Base-by-base conservation (phyloP, 306 rosid species). In the Quercus agrifolia region DNA sequence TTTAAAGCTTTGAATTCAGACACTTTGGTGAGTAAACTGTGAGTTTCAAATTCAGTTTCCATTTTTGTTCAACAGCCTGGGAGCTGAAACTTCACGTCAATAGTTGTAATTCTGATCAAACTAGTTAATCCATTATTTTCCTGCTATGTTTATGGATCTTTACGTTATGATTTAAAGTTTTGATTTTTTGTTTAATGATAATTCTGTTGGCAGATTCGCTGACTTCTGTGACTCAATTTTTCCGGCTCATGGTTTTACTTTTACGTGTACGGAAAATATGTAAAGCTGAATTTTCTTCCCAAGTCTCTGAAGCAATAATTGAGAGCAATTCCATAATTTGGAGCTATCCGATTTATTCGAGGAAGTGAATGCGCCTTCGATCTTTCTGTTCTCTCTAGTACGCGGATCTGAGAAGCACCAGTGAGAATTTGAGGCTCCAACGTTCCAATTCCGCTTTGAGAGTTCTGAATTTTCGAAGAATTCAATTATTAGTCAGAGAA, bases 341-440 rank as follows among this genome's bases (percentile, higher is more conserved):
- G 46, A 41, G 46, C 46, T 19, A 19, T 33, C 1, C 52, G 52
- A 74, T 81, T 80, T 44, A 56, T 73, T 28, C 9, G 71, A 77
- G 63, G 78, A 68, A 88, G 56, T 72, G 80, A 86, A 87, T 89
- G 90, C 76, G 84, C 85, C 84, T 85, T 84, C 77, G 89, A 89
- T 89, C 93, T 82, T 28, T 54, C 56, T 51, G 19, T 67, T 78
- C 56, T 79, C n/a, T 49, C 21, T 20, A 79, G 70, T 31, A 71
- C 44, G 31, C 68, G 82, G 96, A 93, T 92, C 96, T 88, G 83
- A 62, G 57, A 75, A 69, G 59, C 70, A 11, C 55, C 2, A 30
- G 17, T 33, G 3, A 76, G 70, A 74, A 56, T 38, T 78, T 58
- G 67, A 72, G 56, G 69, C 77, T 66, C 71, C 76, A 25, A 82